Percentiles rank a stretch among this genome's conserved stretches.
phyloP scores from a whole-genome alignment of 2,329 filamentous ascomycete genomes.

The Escovopsis sp. region DNA sequence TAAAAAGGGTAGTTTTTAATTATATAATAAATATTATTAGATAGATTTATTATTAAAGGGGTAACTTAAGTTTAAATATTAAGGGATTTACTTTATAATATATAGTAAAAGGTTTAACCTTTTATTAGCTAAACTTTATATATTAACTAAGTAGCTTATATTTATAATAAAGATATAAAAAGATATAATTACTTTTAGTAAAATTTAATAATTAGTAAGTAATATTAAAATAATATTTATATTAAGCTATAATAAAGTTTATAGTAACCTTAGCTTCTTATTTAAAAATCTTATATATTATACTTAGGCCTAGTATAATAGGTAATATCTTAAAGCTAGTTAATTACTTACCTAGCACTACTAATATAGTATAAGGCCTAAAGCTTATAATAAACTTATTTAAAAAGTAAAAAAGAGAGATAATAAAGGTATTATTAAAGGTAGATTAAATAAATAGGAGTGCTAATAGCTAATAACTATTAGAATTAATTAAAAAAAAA shows the following conservation, averaged over 20 bases:
- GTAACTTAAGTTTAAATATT: not conserved
- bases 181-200: not conserved
- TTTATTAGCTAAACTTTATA: not conserved
- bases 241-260: not conserved
- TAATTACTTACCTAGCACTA: too few relatives aligned
- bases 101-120: not conserved
- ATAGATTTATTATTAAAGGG: not conserved
- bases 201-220: not conserved
- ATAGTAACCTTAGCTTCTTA: not conserved
- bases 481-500: not conserved
- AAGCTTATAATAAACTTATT: slow-evolving; percentile 1
- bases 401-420: not conserved
- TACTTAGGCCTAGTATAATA: not conserved
- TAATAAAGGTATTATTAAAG: not conserved
- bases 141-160: not conserved
- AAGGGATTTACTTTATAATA: not conserved
- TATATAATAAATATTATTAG: not conserved
- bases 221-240: not conserved
- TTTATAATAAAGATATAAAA: not conserved
- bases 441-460: not conserved
- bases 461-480: not conserved
- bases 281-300: not conserved
- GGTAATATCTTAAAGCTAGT: not conserved
- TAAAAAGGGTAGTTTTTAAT: not conserved
- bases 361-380: not conserved